These are phyloP conservation scores for Magnolia officinalis DNA, from an alignment of 164 flowering plant species.

Conservation along the genomic window DNA sequence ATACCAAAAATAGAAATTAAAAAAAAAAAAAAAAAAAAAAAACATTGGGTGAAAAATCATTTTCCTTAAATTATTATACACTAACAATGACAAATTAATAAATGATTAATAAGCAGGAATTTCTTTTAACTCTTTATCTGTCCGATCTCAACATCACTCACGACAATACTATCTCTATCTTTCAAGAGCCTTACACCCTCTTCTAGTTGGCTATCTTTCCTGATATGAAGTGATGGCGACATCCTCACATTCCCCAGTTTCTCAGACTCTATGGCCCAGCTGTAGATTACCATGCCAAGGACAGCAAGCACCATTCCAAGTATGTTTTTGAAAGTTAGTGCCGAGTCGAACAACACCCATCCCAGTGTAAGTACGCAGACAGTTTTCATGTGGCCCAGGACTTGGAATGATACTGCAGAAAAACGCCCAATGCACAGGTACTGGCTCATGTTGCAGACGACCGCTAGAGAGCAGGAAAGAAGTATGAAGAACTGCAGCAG, in stretches of 20 bases:
- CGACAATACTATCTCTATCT: not conserved
- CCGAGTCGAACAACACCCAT: slow-evolving; percentile 40
- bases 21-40: too few relatives aligned
- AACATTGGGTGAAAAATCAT: not conserved
- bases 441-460: slow-evolving; percentile 46
- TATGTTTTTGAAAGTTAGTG: slow-evolving; percentile 38
- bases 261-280: slow-evolving; percentile 38
- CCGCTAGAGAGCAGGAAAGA: slow-evolving; percentile 44
- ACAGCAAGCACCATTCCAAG: slow-evolving; percentile 44
- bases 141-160: not conserved
- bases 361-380: slow-evolving; percentile 45
- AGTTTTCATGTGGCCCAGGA: slow-evolving; percentile 54
- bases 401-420: slow-evolving; percentile 51
- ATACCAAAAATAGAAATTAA: too few relatives aligned
- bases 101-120: not conserved
- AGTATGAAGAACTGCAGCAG: slow-evolving; percentile 39
- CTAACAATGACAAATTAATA: not conserved
- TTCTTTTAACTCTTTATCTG: not conserved
- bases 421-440: slow-evolving; percentile 50
- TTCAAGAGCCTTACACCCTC: slow-evolving; percentile 7
- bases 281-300: slow-evolving; percentile 46
- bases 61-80: too few relatives aligned
- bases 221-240: not conserved
- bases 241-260: slow-evolving; percentile 25
- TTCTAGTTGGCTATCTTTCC: not conserved